Base-by-base conservation (phyloP, 23 red algal species). In the Agarophyton chilense region DNA sequence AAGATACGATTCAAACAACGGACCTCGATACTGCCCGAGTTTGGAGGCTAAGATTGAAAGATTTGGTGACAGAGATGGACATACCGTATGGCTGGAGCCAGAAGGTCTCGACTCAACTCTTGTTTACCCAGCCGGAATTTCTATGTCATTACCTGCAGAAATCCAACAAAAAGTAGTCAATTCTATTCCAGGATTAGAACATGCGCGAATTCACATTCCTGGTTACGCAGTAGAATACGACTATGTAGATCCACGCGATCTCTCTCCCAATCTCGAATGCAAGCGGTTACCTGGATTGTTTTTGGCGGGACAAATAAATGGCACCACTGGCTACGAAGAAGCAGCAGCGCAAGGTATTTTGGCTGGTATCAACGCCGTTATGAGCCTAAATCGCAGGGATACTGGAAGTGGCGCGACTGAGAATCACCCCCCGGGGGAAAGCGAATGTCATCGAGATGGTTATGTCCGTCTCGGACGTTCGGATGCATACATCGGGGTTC, bases 161-260 rank as follows among this genome's bases (percentile, higher is more conserved):
- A 68, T 95, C 1, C 93, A 95, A 38, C n/a, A 56, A 62, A 66
- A 51, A 29, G 79, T 95, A 4, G 76, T 95, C 7, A 81, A 81
- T 44, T 89, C 93, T 4, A 95, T 91, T 79, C 78, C 93, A 9
- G 93, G 86, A 41, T 78, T 91, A 62, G 93, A 95, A 52, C 44
- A 74, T 36, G 87, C 86, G 45, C 72, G 50, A 61, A 84, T 95
- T 45, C 60, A 80, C 21, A 60, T 77, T 9, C 80, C 78, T n/a
- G 93, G 93, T 10, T 91, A 95, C 39, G 86, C 93, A 19, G 93
- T 95, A 10, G 93, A 95, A 79, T 91, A 95, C 53, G 86, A 95
- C 60, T 95, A 90, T 52, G 93, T 95, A 18, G 85, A 92, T 73
- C 89, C 89, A 45, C 45, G 70, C 10, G 78, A 83, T 45, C 40